Base-by-base conservation (phyloP, 768 basidiomycete genomes). In the Russula abietina region DNA sequence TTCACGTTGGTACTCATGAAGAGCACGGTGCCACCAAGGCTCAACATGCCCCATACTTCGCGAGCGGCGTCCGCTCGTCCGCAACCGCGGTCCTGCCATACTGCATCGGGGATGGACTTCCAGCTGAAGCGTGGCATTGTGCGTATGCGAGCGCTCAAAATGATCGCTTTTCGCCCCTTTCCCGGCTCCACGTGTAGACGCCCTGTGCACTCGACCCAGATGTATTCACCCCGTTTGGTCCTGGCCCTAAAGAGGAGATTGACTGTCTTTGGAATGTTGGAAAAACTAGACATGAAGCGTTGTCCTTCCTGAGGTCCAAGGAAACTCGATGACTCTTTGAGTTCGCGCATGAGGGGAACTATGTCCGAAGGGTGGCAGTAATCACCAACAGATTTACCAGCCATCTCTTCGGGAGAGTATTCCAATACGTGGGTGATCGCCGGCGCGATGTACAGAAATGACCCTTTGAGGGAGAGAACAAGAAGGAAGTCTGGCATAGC, bases 121-220 rank as follows among this genome's bases (percentile, higher is more conserved):
- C 91, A 93, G 4, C 71, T 73, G 26, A 93, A 72, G 2, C 67
- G 71, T 9, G 85, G 83, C 79, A 91, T 87, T 69, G 80, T 80
- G 50, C 87, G 76, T 33, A 87, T 83, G 10, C 96, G 80, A 0
- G 89, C 95, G 60, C 83, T 84, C n/a, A 99, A 79, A 39, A 99
- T 84, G 70, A 99, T 93, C 2, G 93, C 92, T 75, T 98, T 97
- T 41, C 93, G 79, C 0, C 93, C 93, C 71, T 98, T 98, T 1
- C 93, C 93, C 0, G 93, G 88, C 76, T 99, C 96, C 60, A 91
- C 82, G 69, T 95, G 89, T 45, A 98, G 79, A 33, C 91, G 79
- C 1, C 96, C 96, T n/a, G 87, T 79, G 55, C 86, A 88, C 72
- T 97, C 93, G 17, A 98, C 78, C 96, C 96, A 99, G 22, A 93